Evolutionary conservation across 2,329 filamentous ascomycete genomes (phyloP).

Genomic region (Alternaria brassicicola): DNA sequence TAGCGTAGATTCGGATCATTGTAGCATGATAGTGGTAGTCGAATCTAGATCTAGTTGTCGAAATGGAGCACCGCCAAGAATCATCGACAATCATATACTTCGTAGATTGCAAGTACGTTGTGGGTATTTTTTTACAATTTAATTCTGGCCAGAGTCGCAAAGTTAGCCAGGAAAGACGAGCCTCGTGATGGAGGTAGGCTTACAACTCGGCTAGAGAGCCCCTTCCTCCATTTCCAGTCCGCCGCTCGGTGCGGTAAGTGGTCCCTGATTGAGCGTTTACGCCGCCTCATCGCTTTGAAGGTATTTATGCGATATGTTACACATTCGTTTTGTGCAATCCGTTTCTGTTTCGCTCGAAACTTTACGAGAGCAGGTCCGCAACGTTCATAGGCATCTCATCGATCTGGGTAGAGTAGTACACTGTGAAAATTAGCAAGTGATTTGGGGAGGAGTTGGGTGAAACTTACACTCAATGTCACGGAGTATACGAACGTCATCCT

Average conservation of each 20-base stretch:
- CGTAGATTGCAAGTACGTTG: background rate
- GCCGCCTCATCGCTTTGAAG: background rate
- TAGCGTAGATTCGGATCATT: background rate
- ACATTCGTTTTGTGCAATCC: background rate
- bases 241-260: slow-evolving; percentile 25
- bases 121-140: slow-evolving; percentile 13
- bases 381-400: slow-evolving; percentile 99
- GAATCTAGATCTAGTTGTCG: background rate
- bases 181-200: slow-evolving; percentile 8
- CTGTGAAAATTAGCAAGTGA: slow-evolving; percentile 55
- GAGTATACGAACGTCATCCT: slow-evolving; percentile 95
- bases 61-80: background rate
- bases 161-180: background rate
- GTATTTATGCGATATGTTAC: background rate
- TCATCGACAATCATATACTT: background rate
- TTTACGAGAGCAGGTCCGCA: slow-evolving; percentile 42
- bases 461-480: slow-evolving; percentile 88
- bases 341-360: background rate
- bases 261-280: slow-evolving; percentile 1
- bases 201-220: slow-evolving; percentile 42
- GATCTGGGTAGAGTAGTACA: slow-evolving; percentile 96
- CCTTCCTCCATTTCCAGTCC: slow-evolving; percentile 44
- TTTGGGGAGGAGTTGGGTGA: background rate
- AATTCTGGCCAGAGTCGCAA: slow-evolving; percentile 4
- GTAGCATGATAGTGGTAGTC: background rate